phyloP scores from a whole-genome alignment of 108 stramenopile genomes.

The Fragilariopsis cylindrus region DNA sequence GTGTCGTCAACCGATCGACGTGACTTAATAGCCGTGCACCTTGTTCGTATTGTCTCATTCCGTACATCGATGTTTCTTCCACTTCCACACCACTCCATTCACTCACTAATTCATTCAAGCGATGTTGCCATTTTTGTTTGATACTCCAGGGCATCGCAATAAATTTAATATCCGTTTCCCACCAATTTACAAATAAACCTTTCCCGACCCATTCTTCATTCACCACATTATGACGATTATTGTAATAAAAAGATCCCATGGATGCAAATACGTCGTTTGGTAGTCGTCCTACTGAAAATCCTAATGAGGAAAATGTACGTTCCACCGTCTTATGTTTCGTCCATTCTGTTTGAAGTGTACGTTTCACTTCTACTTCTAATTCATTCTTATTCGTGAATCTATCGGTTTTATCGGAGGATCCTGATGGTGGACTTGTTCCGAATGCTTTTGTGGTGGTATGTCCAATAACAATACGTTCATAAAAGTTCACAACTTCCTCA shows the following conservation, averaged over 20 bases:
- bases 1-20: constrained; percentile 88
- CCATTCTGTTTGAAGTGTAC: constrained; percentile 53
- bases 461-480: constrained; percentile 50
- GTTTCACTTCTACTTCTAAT: constrained; percentile 47
- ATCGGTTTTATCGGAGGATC: constrained; percentile 25
- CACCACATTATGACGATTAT: constrained; percentile 62
- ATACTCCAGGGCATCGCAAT: constrained; percentile 72
- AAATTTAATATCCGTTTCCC: constrained; percentile 78
- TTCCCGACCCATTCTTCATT: constrained; percentile 79
- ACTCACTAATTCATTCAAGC: constrained; percentile 68
- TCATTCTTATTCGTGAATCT: constrained; percentile 22
- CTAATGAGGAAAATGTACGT: constrained; percentile 65
- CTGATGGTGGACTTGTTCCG: constrained; percentile 37
- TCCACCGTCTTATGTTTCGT: constrained; percentile 44
- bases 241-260: constrained; percentile 84
- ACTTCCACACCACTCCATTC: constrained; percentile 84
- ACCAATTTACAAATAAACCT: constrained; percentile 89
- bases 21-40: constrained; percentile 86
- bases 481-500: constrained; percentile 36
- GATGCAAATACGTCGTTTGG: constrained; percentile 72
- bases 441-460: constrained; percentile 44
- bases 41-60: constrained; percentile 84
- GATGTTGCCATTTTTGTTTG: constrained; percentile 68
- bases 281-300: constrained; percentile 66
- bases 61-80: constrained; percentile 91